Evolutionary conservation across 2,329 filamentous ascomycete species (phyloP), one percentile per base, ranked within the genome.

Genomic region (Beauveria caledonica): DNA sequence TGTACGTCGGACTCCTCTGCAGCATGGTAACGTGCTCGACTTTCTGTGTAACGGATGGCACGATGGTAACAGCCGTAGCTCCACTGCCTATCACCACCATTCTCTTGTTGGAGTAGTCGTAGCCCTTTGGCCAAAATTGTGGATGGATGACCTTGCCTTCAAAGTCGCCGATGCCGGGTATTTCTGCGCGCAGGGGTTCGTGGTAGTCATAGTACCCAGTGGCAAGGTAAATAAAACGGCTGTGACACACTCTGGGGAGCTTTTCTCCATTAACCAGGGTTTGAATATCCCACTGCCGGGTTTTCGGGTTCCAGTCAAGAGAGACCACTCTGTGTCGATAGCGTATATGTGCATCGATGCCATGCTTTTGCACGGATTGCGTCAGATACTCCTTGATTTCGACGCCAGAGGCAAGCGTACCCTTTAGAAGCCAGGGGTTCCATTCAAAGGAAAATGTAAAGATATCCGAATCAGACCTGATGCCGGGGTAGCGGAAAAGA

Each of bases 401-500:
- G 5, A 70, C 64, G 0, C 80, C 83, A 5, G 77, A 73, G 2
- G 80, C 81, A 56, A 87, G 78, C 2, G 79, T 70, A 50, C 77
- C 73, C 3, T 75, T 66, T 27, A 81, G 74, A 10, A 74, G 74
- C 88, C 88, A 92, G 0, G 86, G 86, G 46, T 83, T 79, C 84
- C 88, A 92, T 1, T 81, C 72, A 65, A 91, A 91, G 19, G 82
- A 82, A 63, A 85, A 86, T 0, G 82, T 86, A 64, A 79, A 79
- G 9, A 86, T 74, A 66, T 86, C 83, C 0, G 82, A 84, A 63
- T 86, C 82, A 2, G 84, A 85, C 50, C 84, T 77, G 64, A 90
- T 86, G 8, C 89, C 87, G 0, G 88, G 89, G 66, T 91, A 93
- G 44, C 80, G 82, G 75, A 91, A 93, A 2, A 92, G 74, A 66